Base-by-base conservation (phyloP, 768 basidiomycete genomes). In the Sutorius australiensis region DNA sequence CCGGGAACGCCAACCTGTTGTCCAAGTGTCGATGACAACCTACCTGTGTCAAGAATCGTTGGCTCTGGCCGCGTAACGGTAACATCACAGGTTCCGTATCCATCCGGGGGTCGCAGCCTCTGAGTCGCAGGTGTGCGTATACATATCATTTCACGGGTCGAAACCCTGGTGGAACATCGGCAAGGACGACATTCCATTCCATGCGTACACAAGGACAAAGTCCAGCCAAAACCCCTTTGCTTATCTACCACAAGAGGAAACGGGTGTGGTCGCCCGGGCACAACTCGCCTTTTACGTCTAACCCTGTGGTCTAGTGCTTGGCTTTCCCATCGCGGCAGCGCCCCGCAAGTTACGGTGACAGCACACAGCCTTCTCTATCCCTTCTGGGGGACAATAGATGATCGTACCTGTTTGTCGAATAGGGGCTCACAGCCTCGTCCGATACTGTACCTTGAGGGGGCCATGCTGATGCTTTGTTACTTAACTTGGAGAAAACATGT, bases 51-150 rank as follows among this genome's bases (percentile, higher is more conserved):
- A n/a, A 6, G 79, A 78, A 16, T 64, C 67, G 10, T 62, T 68
- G 5, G 24, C 24, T 24, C 24, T 24, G 24, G 24, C 24, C 2
- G 73, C 72, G 54, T 75, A 79, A n/a, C n/a, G n/a, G n/a, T 12
- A 68, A 63, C 78, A 82, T 80, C 16, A 76, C 56, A 11, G 82
- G 67, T 21, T 8, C 36, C n/a, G 4, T 17, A 17, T 36, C 33
- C 14, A 16, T 79, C 50, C 82, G 84, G 11, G 80, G 73, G 1
- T 82, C 82, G 40, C 82, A 73, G n/a, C n/a, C n/a, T n/a, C n/a
- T n/a, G n/a, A n/a, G n/a, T n/a, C n/a, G n/a, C n/a, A n/a, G n/a
- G n/a, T n/a, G n/a, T n/a, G n/a, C n/a, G n/a, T 4, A 71, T 44
- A 19, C 66, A 60, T 40, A 75, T 56, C 36, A 79, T 57, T 43